Conservation (phyloP, 1,284 basidiomycete genomes). For the Ustilago cynodontis region DNA sequence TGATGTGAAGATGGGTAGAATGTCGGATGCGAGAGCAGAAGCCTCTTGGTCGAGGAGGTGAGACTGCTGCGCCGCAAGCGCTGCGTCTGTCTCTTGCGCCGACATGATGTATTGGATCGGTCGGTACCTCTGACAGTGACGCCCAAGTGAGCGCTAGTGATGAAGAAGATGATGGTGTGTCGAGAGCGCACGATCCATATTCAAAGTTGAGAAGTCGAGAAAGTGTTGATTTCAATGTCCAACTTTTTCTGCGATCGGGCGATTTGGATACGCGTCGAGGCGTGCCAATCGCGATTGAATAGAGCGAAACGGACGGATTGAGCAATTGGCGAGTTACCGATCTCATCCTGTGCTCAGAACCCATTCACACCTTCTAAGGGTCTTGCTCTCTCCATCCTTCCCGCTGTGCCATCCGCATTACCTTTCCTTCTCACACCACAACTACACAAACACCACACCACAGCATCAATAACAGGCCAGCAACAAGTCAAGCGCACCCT, state of each 20-base stretch:
- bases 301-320: not conserved
- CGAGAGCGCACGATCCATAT: conserved; percentile 4
- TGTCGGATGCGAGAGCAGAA: conserved; percentile 37
- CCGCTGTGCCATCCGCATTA: not conserved
- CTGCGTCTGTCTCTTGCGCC: conserved; percentile 11
- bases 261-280: not conserved
- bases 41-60: conserved; percentile 34
- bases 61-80: not conserved
- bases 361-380: conserved; percentile 3
- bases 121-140: not conserved
- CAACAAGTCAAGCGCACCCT: not conserved
- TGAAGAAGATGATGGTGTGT: not conserved
- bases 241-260: conserved; percentile 3
- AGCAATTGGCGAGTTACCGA: not conserved
- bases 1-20: conserved; percentile 38
- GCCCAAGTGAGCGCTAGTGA: not conserved
- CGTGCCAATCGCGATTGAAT: not conserved
- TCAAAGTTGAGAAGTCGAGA: not conserved
- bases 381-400: not conserved
- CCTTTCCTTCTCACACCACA: not conserved
- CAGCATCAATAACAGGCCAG: not conserved
- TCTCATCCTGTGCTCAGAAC: not conserved
- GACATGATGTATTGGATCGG: conserved; percentile 14
- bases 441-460: not conserved
- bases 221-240: not conserved